Conservation (phyloP, 2,329 filamentous ascomycete species). For the Aspergillus unguis region DNA sequence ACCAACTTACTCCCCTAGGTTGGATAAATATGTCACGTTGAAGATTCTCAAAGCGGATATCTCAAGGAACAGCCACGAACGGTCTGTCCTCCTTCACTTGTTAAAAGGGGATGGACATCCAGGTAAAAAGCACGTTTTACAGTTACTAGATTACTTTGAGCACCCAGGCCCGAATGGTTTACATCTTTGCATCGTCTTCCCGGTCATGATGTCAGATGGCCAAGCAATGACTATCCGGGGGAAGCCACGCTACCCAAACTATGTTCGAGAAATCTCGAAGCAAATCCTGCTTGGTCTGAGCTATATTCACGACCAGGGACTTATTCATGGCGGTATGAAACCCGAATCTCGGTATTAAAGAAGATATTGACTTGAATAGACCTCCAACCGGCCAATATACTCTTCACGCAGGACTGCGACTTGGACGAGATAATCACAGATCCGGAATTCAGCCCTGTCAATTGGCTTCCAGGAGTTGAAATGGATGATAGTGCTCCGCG, state of each 20-base stretch:
- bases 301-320: slow-evolving; percentile 16
- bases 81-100: slow-evolving; percentile 17
- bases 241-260: slow-evolving; percentile 14
- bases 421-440: background rate
- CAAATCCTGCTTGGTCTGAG: slow-evolving; percentile 20
- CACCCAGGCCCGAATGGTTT: background rate
- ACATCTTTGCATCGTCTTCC: slow-evolving; percentile 25
- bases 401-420: slow-evolving; percentile 13
- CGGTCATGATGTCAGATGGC: slow-evolving; percentile 24
- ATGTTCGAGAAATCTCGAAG: slow-evolving; percentile 12
- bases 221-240: slow-evolving; percentile 16
- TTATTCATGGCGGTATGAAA: slow-evolving; percentile 21
- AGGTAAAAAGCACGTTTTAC: slow-evolving; percentile 17
- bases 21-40: slow-evolving; percentile 21
- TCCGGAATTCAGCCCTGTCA: slow-evolving; percentile 19
- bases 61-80: slow-evolving; percentile 20
- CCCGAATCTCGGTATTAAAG: background rate
- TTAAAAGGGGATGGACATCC: slow-evolving; percentile 15
- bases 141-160: background rate
- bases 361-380: slow-evolving; percentile 11
- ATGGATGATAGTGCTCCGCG: slow-evolving; percentile 17
- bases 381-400: slow-evolving; percentile 23
- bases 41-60: slow-evolving; percentile 26
- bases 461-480: slow-evolving; percentile 16
- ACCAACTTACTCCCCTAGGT: too few relatives aligned